Percentiles rank a stretch among this genome's conserved stretches.
These are phyloP conservation scores for Salvia rosmarinus DNA, from an alignment of 257 asterid genomes.

Conservation along the genomic window DNA sequence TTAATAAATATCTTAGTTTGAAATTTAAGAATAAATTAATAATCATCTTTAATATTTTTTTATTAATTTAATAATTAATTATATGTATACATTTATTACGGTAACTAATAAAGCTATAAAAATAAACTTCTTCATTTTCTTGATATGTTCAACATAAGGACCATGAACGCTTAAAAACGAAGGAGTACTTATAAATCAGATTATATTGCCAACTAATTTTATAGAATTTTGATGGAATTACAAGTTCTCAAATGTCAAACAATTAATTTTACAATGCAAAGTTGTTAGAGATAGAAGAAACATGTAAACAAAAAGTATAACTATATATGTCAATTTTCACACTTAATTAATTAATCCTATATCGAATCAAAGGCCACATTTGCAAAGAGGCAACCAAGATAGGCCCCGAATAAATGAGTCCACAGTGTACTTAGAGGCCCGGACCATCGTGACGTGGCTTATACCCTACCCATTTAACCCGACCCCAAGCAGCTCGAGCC, in stretches of 20 bases:
- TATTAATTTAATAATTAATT: too few species aligned
- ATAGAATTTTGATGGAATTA: not conserved
- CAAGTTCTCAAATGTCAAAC: conserved; percentile 3
- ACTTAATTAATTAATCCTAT: conserved; percentile 15
- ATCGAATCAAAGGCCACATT: conserved; percentile 47
- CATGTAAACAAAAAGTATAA: not conserved
- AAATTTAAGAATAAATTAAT: too few species aligned
- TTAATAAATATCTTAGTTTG: too few species aligned
- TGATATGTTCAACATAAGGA: too few species aligned
- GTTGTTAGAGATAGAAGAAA: conserved; percentile 4
- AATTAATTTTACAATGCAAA: conserved; percentile 14
- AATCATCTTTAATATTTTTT: too few species aligned
- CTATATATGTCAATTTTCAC: not conserved
- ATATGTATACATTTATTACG: too few species aligned
- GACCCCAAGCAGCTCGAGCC: conserved; percentile 43
- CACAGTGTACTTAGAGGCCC: conserved; percentile 58
- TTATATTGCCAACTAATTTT: too few species aligned
- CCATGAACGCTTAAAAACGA: too few species aligned
- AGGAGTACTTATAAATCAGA: too few species aligned
- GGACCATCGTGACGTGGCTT: conserved; percentile 40
- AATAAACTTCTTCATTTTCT: too few species aligned
- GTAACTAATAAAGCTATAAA: too few species aligned
- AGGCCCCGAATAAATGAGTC: conserved; percentile 55
- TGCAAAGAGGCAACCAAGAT: conserved; percentile 56
- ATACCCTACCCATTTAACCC: conserved; percentile 77